Percentiles rank a stretch among this genome's conserved stretches.
Conservation (phyloP, 2,329 filamentous ascomycete species). For the Penicillium italicum region DNA sequence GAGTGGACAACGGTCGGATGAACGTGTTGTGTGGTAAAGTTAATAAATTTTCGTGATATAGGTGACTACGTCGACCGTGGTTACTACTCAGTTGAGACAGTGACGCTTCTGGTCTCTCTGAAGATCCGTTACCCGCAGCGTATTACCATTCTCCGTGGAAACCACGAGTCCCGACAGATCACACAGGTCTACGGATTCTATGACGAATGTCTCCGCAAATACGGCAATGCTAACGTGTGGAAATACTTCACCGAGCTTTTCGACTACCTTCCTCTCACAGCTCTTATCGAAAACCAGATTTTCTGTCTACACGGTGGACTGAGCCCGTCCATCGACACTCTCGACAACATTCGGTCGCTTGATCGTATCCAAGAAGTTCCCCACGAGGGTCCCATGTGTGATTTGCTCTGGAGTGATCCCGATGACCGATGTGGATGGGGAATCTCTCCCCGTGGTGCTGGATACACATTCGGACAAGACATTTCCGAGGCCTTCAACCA, state of each 20-base stretch:
- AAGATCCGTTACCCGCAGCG: conserved; percentile 98
- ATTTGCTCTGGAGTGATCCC: conserved; percentile 95
- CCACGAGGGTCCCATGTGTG: conserved; percentile 97
- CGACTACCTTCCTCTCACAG: conserved; percentile 94
- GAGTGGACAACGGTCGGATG: conserved; percentile 34
- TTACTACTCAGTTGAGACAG: conserved; percentile 98
- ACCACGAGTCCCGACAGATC: conserved; percentile 98
- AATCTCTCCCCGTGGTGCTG: conserved; percentile 88
- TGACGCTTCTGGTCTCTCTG: conserved; percentile 90
- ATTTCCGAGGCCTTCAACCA: conserved; percentile 99
- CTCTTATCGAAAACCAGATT: conserved; percentile 98
- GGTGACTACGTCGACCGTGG: conserved; percentile 98
- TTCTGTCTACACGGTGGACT: conserved; percentile 97
- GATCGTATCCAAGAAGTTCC: conserved; percentile 98
- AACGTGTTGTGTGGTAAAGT: conserved; percentile 11
- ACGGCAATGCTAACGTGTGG: conserved; percentile 98
- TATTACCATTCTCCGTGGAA: conserved; percentile 97
- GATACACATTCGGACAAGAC: conserved; percentile 94
- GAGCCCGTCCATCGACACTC: conserved; percentile 90
- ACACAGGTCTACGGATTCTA: conserved; percentile 99
- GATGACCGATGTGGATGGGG: conserved; percentile 96
- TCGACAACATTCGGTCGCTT: conserved; percentile 91
- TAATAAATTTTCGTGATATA: conserved; percentile 36
- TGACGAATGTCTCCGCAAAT: conserved; percentile 97
- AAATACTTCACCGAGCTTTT: conserved; percentile 99